Conservation (phyloP, 2,329 filamentous ascomycete genomes). For the Phialophora expanda region DNA sequence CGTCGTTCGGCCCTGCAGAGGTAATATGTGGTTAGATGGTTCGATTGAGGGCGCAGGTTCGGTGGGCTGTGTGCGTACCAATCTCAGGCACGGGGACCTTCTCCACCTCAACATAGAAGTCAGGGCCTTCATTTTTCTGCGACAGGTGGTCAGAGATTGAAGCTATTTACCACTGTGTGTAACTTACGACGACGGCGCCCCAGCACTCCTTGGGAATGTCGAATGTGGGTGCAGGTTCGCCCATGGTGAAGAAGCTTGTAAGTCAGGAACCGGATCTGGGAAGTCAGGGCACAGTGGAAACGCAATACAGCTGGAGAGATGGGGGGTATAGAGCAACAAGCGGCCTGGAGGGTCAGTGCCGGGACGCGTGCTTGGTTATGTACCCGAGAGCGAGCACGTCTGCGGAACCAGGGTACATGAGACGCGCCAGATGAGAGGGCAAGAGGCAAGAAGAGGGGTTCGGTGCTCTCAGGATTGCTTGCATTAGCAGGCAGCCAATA, state of each 20-base stretch:
- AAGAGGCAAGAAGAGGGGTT: conserved; percentile 2
- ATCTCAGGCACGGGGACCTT: conserved; percentile 40
- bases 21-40: background rate
- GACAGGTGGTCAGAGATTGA: background rate
- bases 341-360: background rate
- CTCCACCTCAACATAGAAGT: conserved; percentile 39
- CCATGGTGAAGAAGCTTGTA: conserved; percentile 20
- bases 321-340: background rate
- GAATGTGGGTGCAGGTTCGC: conserved; percentile 35
- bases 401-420: background rate
- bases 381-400: background rate
- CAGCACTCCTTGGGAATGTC: conserved; percentile 40
- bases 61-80: conserved; percentile 24
- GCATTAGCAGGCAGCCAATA: background rate
- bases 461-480: background rate
- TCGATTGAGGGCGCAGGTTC: background rate
- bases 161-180: background rate
- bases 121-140: conserved; percentile 39
- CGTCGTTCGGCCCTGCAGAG: conserved; percentile 57
- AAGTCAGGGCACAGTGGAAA: background rate
- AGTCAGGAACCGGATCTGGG: background rate
- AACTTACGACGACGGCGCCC: conserved; percentile 36
- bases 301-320: background rate
- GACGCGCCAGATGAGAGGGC: background rate
- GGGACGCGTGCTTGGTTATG: conserved; percentile 4